Evolutionary conservation across 2,329 filamentous ascomycete species (phyloP).

Genomic region (Teratosphaeria zuluensis): DNA sequence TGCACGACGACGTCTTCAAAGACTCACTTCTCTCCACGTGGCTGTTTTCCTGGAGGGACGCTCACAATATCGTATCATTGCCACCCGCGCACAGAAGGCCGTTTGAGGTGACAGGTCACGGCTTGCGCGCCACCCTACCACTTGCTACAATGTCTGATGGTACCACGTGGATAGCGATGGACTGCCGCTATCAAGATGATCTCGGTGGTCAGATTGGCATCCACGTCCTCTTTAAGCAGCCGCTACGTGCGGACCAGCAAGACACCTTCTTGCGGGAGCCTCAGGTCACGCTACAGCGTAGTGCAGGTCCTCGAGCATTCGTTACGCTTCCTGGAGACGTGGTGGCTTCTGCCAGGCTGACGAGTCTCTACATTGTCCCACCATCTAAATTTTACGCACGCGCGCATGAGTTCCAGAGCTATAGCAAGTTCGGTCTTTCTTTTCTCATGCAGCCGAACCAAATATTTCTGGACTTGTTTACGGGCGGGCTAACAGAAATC

Average conservation of each 20-base stretch:
- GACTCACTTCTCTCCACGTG: background rate
- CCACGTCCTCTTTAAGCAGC: background rate
- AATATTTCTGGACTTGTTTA: background rate
- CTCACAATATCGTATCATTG: background rate
- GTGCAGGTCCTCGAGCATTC: too few relatives aligned
- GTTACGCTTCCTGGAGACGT: background rate
- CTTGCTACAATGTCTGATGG: background rate
- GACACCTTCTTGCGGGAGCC: background rate
- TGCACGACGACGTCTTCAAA: background rate
- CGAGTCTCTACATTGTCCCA: background rate
- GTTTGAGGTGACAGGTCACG: background rate
- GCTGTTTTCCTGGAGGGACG: background rate
- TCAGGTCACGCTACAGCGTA: background rate
- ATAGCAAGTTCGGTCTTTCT: background rate
- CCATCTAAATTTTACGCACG: background rate
- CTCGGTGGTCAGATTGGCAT: background rate
- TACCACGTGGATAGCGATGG: background rate
- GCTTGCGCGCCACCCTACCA: background rate
- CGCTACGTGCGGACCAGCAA: background rate
- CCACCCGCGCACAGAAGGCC: background rate
- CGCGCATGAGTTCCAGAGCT: background rate
- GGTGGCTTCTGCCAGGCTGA: background rate
- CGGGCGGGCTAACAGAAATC: background rate
- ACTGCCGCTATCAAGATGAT: background rate
- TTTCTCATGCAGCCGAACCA: background rate